phyloP scores from a whole-genome alignment of 176 grass and related monocot genomes.

The Guadua angustifolia region DNA sequence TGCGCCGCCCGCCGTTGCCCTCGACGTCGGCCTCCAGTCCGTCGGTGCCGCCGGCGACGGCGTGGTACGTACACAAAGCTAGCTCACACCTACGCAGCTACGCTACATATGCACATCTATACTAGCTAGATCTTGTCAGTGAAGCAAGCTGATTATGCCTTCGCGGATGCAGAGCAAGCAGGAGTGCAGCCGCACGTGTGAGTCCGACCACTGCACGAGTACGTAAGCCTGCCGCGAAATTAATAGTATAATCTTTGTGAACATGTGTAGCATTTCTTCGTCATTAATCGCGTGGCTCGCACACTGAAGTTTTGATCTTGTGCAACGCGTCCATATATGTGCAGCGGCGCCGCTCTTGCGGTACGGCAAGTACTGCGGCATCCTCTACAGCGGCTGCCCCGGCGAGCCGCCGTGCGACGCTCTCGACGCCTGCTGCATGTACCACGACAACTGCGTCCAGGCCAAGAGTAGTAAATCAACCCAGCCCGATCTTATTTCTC shows the following conservation, averaged over 20 bases:
- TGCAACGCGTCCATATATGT: neutral
- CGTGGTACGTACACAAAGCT: slow-evolving; percentile 50
- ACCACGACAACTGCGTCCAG: slow-evolving; percentile 84
- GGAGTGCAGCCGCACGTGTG: slow-evolving; percentile 86
- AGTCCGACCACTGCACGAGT: slow-evolving; percentile 89
- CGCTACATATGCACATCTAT: neutral
- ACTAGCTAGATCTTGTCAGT: neutral
- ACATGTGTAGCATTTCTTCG: neutral
- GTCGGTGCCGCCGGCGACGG: slow-evolving; percentile 41
- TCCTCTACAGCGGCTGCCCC: slow-evolving; percentile 93
- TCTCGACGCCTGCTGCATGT: slow-evolving; percentile 95
- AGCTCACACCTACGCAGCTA: neutral
- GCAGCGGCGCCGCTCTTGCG: slow-evolving; percentile 71
- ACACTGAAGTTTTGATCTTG: neutral
- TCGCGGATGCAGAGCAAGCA: slow-evolving; percentile 59
- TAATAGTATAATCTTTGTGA: neutral
- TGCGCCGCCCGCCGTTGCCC: slow-evolving; percentile 53
- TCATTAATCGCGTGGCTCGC: neutral
- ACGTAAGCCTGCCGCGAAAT: neutral
- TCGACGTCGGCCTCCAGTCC: slow-evolving; percentile 74
- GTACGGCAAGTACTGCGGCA: slow-evolving; percentile 97
- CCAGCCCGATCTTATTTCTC: neutral
- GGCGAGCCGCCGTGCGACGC: slow-evolving; percentile 88
- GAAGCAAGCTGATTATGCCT: neutral
- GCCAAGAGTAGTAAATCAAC: slow-evolving; percentile 47